phyloP scores from a whole-genome alignment of 2,329 filamentous ascomycete genomes.

The Claviceps africana region DNA sequence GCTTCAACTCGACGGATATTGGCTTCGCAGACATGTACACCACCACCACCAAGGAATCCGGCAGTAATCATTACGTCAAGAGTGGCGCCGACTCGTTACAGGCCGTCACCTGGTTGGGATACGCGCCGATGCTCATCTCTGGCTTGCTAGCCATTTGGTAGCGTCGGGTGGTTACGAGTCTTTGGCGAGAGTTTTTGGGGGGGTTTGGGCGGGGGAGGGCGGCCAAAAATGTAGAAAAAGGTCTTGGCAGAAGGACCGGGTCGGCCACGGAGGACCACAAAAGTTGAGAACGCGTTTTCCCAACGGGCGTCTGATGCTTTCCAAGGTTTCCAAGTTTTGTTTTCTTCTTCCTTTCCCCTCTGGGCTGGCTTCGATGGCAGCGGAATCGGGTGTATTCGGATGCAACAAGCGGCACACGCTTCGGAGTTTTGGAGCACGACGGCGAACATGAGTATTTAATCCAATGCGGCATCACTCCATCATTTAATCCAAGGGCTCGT shows the following conservation, averaged over 20 bases:
- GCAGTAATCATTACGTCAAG: slow-evolving; percentile 18
- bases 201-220: not conserved
- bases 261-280: not conserved
- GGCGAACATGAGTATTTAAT: not conserved
- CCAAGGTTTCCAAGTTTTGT: not conserved
- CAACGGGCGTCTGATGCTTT: not conserved
- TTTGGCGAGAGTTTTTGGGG: too few relatives aligned
- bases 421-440: slow-evolving; percentile 1
- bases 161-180: not conserved
- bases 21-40: slow-evolving; percentile 67
- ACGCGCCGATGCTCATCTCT: slow-evolving; percentile 26
- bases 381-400: not conserved
- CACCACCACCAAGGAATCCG: slow-evolving; percentile 35
- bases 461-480: not conserved
- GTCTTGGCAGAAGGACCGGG: not conserved
- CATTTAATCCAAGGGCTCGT: not conserved
- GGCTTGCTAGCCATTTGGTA: slow-evolving; percentile 26
- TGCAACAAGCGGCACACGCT: not conserved
- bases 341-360: not conserved
- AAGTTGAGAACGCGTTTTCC: not conserved
- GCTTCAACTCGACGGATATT: slow-evolving; percentile 73
- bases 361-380: not conserved
- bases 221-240: not conserved
- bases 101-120: slow-evolving; percentile 21
- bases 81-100: slow-evolving; percentile 14